A percentile compares a stretch with the other conserved stretches of the same genome.
These are phyloP conservation scores for Lactarius trivialis DNA, from an alignment of 768 basidiomycete genomes.

Conservation along the genomic window DNA sequence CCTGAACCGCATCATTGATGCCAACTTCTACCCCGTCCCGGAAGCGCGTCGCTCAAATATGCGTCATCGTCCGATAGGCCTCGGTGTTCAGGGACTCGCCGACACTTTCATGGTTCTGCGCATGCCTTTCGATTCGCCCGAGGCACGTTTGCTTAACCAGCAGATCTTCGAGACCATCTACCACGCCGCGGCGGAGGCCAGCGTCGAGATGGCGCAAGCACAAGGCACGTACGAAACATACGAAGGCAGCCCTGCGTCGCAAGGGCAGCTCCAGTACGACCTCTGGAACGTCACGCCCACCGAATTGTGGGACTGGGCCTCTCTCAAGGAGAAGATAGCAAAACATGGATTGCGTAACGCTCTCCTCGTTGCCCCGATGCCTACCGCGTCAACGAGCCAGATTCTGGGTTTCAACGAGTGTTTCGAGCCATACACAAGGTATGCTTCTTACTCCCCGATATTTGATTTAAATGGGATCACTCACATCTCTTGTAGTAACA, in stretches of 20 bases:
- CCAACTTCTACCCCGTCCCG: conserved; percentile 92
- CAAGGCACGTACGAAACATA: conserved; percentile 87
- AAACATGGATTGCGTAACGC: conserved; percentile 84
- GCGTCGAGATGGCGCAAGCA: conserved; percentile 72
- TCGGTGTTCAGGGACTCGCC: conserved; percentile 96
- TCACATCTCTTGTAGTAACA: conserved; percentile 57
- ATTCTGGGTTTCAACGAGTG: conserved; percentile 98
- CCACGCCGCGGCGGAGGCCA: conserved; percentile 88
- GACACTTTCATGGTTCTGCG: conserved; percentile 97
- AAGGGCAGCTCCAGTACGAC: conserved; percentile 89
- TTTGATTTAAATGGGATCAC: neutral
- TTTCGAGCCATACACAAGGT: conserved; percentile 98
- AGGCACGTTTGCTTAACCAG: conserved; percentile 82
- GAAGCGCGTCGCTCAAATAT: conserved; percentile 91
- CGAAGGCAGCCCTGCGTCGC: conserved; percentile 82
- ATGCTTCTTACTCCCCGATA: conserved; percentile 16
- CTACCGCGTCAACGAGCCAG: conserved; percentile 96
- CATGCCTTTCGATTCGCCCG: conserved; percentile 89
- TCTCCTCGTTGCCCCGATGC: conserved; percentile 92
- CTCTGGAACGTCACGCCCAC: conserved; percentile 88
- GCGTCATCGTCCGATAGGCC: conserved; percentile 94
- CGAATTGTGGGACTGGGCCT: conserved; percentile 90
- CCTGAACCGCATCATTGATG: conserved; percentile 89
- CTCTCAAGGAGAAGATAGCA: conserved; percentile 80
- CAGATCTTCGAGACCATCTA: conserved; percentile 99